phyloP scores from a whole-genome alignment of 2,329 filamentous ascomycete species.

The Exophiala sp. region DNA sequence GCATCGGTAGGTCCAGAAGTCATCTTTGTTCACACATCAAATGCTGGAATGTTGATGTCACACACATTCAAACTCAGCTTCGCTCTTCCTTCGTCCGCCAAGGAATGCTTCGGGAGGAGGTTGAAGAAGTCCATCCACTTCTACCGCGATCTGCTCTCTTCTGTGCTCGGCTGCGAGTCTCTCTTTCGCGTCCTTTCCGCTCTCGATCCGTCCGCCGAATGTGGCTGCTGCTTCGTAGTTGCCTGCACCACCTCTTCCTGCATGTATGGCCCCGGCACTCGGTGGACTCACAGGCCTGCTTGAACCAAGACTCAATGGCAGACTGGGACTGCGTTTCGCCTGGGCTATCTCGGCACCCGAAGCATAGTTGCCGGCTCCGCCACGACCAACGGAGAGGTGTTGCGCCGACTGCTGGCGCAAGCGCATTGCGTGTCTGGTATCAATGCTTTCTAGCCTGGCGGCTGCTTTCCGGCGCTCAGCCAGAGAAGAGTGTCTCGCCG shows the following conservation, averaged over 20 bases:
- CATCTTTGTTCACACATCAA: neutral
- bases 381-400: conserved; percentile 21
- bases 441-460: conserved; percentile 21
- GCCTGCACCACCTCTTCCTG: conserved; percentile 60
- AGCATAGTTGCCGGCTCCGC: conserved; percentile 25
- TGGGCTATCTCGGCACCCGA: conserved; percentile 8
- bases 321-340: conserved; percentile 17
- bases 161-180: conserved; percentile 20
- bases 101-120: conserved; percentile 25
- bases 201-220: conserved; percentile 10
- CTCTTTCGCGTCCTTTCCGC: conserved; percentile 17
- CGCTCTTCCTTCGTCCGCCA: conserved; percentile 21
- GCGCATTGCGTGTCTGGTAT: conserved; percentile 21
- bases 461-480: conserved; percentile 24
- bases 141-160: conserved; percentile 21
- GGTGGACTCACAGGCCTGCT: conserved; percentile 3
- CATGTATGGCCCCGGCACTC: conserved; percentile 25
- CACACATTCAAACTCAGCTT: conserved; percentile 8
- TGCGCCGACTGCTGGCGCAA: conserved; percentile 18
- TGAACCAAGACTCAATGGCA: conserved; percentile 11
- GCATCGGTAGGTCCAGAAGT: neutral
- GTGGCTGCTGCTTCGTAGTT: conserved; percentile 45
- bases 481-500: conserved; percentile 21
- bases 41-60: neutral
- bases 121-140: conserved; percentile 24